Evolutionary conservation across 176 grass and related monocot genomes (phyloP).

Genomic region (Bonia amplexicaulis): DNA sequence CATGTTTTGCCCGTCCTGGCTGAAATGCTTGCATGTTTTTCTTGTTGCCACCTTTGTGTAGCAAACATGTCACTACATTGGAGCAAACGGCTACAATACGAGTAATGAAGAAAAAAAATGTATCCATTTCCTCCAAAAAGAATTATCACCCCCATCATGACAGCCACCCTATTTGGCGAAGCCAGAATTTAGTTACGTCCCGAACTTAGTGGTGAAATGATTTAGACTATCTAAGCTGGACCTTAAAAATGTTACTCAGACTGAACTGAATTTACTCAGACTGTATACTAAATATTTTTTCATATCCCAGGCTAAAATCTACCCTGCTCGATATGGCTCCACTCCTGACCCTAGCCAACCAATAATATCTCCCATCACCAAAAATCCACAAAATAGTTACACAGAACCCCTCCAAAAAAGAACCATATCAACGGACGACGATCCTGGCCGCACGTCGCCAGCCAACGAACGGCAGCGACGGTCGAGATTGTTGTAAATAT

Average conservation of each 20-base stretch:
- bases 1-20: slow-evolving; percentile 9
- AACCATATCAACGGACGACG: neutral
- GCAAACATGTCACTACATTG: neutral
- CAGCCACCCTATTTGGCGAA: too few relatives aligned
- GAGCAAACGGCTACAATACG: neutral
- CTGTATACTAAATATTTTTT: too few relatives aligned
- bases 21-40: neutral
- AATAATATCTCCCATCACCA: neutral
- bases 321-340: too few relatives aligned
- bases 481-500: too few relatives aligned
- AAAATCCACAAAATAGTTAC: neutral
- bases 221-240: too few relatives aligned
- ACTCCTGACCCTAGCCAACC: neutral
- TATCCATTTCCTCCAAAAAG: neutral
- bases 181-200: too few relatives aligned
- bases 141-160: neutral
- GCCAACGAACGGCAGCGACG: neutral
- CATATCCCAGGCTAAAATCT: too few relatives aligned
- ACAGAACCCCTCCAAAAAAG: neutral
- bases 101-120: neutral
- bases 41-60: neutral
- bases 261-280: too few relatives aligned
- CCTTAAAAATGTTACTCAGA: too few relatives aligned
- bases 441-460: neutral
- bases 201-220: too few relatives aligned